Conservation (phyloP, 495 filamentous ascomycete species). For the Trichoderma virens region DNA sequence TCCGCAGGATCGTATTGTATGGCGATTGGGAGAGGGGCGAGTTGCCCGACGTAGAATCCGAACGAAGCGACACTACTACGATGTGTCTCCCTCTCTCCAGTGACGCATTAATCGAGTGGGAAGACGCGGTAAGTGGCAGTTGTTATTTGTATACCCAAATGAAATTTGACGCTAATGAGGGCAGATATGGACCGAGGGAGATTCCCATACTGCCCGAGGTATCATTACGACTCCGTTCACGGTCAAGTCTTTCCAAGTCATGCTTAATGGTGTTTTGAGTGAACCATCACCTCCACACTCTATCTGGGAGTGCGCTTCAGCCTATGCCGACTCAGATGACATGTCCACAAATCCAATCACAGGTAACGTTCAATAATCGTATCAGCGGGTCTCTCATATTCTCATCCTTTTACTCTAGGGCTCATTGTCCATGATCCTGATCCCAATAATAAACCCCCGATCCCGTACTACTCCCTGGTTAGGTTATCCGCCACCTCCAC, state of each 20-base stretch:
- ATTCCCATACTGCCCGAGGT: slow-evolving; percentile 28
- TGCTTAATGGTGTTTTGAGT: slow-evolving; percentile 17
- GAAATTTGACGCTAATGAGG: slow-evolving; percentile 14
- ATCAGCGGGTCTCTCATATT: neutral
- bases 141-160: neutral
- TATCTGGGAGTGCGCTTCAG: slow-evolving; percentile 29
- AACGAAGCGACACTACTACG: slow-evolving; percentile 24
- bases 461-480: slow-evolving; percentile 35
- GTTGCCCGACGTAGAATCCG: slow-evolving; percentile 21
- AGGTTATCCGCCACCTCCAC: slow-evolving; percentile 37
- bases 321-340: slow-evolving; percentile 20
- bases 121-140: slow-evolving; percentile 28
- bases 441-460: slow-evolving; percentile 17
- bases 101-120: slow-evolving; percentile 41
- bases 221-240: slow-evolving; percentile 33
- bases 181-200: slow-evolving; percentile 29
- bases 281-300: slow-evolving; percentile 19
- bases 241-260: slow-evolving; percentile 30
- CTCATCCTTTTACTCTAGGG: slow-evolving; percentile 19
- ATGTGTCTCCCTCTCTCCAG: slow-evolving; percentile 35
- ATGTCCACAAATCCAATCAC: slow-evolving; percentile 32
- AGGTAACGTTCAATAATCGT: slow-evolving; percentile 18
- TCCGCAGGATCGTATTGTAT: slow-evolving; percentile 30
- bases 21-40: slow-evolving; percentile 18
- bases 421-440: slow-evolving; percentile 36